Percentiles rank a stretch among this genome's conserved stretches.
These are phyloP conservation scores for Pythium folliculosum DNA, from an alignment of 352 stramenopile species.

Conservation along the genomic window DNA sequence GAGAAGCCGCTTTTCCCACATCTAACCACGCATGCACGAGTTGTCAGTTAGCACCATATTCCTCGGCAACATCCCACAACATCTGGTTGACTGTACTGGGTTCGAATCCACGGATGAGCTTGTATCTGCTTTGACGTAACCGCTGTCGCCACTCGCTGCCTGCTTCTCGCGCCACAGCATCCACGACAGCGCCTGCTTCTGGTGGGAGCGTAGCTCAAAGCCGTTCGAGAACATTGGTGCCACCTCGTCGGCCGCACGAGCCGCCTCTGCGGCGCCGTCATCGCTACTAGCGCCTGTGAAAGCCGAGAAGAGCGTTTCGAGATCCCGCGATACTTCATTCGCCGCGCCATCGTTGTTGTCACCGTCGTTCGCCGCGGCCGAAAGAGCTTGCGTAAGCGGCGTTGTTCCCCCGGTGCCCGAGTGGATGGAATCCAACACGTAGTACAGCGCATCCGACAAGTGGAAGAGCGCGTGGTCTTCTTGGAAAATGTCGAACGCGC, in stretches of 20 bases:
- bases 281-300: slow-evolving; percentile 42
- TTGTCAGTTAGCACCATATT: background rate
- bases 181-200: slow-evolving; percentile 83
- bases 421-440: slow-evolving; percentile 44
- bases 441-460: slow-evolving; percentile 65
- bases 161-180: slow-evolving; percentile 85
- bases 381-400: slow-evolving; percentile 17
- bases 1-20: slow-evolving; percentile 75
- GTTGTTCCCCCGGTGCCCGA: slow-evolving; percentile 19
- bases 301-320: slow-evolving; percentile 75
- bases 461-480: slow-evolving; percentile 61
- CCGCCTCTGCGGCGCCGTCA: slow-evolving; percentile 12
- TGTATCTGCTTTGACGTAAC: background rate
- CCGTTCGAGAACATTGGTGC: slow-evolving; percentile 47
- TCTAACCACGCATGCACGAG: slow-evolving; percentile 30
- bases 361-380: background rate
- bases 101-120: slow-evolving; percentile 11
- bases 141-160: background rate
- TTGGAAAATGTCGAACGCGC: slow-evolving; percentile 66
- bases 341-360: slow-evolving; percentile 13
- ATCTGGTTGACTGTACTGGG: slow-evolving; percentile 9
- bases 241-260: slow-evolving; percentile 40
- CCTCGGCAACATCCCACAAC: background rate
- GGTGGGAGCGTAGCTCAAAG: slow-evolving; percentile 77
- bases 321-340: slow-evolving; percentile 34